These are phyloP conservation scores for Eutypella sp. DNA, from an alignment of 2,329 filamentous ascomycete genomes.

Conservation along the genomic window DNA sequence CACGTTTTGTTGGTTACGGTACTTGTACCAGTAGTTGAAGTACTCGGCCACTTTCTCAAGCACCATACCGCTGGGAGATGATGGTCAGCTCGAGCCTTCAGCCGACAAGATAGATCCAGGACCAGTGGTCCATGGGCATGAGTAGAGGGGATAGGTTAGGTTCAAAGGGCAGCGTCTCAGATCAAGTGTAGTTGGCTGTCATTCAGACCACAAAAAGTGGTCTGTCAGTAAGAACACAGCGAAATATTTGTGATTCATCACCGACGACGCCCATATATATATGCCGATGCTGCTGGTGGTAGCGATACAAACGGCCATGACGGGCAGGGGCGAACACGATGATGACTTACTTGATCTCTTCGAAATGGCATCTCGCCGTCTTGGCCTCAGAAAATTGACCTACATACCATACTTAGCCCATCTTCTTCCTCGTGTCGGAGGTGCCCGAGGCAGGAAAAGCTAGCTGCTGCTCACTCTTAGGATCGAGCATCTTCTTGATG, in stretches of 20 bases:
- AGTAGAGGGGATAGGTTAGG: neutral
- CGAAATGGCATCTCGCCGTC: slow-evolving; percentile 60
- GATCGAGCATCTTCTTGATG: slow-evolving; percentile 71
- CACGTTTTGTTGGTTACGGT: slow-evolving; percentile 65
- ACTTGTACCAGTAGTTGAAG: slow-evolving; percentile 75
- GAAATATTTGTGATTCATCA: slow-evolving; percentile 36
- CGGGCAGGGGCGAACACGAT: neutral
- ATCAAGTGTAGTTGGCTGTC: slow-evolving; percentile 60
- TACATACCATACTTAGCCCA: slow-evolving; percentile 23
- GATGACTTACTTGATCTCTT: slow-evolving; percentile 65
- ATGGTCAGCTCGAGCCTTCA: slow-evolving; percentile 13
- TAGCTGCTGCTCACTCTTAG: slow-evolving; percentile 49
- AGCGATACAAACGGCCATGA: too few species aligned
- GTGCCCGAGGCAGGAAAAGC: neutral
- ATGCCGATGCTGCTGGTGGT: too few species aligned
- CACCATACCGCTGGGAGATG: slow-evolving; percentile 56
- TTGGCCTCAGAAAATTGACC: slow-evolving; percentile 62
- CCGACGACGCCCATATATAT: slow-evolving; percentile 14
- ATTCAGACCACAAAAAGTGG: slow-evolving; percentile 41
- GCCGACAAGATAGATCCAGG: slow-evolving; percentile 2
- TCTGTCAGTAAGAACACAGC: slow-evolving; percentile 46
- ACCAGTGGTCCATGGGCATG: too few species aligned
- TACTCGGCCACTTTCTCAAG: slow-evolving; percentile 81
- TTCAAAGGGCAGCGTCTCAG: slow-evolving; percentile 38
- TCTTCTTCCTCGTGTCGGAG: neutral